These are phyloP conservation scores for Trametes elegans DNA, from an alignment of 768 basidiomycete species.

Conservation along the genomic window DNA sequence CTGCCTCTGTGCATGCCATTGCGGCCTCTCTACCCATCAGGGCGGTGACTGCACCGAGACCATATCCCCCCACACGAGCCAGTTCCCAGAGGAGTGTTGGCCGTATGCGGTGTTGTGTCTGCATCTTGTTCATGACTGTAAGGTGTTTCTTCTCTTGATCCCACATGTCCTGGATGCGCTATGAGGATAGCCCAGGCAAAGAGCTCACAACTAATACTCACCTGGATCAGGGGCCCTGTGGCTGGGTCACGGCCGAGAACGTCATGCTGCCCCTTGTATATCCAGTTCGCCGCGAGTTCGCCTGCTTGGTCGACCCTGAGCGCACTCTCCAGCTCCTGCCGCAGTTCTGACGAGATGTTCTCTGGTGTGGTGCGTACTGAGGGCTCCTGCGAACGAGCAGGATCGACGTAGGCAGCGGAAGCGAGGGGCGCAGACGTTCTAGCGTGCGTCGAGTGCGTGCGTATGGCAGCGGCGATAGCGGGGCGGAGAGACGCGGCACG, in stretches of 20 bases:
- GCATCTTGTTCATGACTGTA: slow-evolving; percentile 79
- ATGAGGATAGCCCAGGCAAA: background rate
- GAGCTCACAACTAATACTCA: slow-evolving; percentile 31
- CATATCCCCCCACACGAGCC: slow-evolving; percentile 86
- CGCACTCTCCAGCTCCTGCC: slow-evolving; percentile 55
- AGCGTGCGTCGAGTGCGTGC: slow-evolving; percentile 7
- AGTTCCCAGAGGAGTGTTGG: slow-evolving; percentile 83
- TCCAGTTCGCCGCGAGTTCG: slow-evolving; percentile 94
- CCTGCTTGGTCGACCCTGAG: slow-evolving; percentile 94
- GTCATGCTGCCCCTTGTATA: slow-evolving; percentile 85
- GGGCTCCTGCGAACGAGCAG: slow-evolving; percentile 33
- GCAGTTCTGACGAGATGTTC: slow-evolving; percentile 48
- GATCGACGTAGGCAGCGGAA: slow-evolving; percentile 42
- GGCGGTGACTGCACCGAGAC: slow-evolving; percentile 81
- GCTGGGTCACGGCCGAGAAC: slow-evolving; percentile 60
- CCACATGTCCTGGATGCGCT: slow-evolving; percentile 84
- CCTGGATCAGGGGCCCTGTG: slow-evolving; percentile 72
- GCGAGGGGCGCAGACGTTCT: background rate
- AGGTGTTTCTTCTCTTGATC: slow-evolving; percentile 93
- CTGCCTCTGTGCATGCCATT: slow-evolving; percentile 98
- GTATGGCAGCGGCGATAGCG: background rate
- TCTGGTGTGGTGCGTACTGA: slow-evolving; percentile 55
- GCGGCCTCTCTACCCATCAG: slow-evolving; percentile 90
- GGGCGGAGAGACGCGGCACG: background rate
- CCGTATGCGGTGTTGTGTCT: slow-evolving; percentile 77